phyloP scores from a whole-genome alignment of 164 flowering plant species.

The Vitis cinerea region DNA sequence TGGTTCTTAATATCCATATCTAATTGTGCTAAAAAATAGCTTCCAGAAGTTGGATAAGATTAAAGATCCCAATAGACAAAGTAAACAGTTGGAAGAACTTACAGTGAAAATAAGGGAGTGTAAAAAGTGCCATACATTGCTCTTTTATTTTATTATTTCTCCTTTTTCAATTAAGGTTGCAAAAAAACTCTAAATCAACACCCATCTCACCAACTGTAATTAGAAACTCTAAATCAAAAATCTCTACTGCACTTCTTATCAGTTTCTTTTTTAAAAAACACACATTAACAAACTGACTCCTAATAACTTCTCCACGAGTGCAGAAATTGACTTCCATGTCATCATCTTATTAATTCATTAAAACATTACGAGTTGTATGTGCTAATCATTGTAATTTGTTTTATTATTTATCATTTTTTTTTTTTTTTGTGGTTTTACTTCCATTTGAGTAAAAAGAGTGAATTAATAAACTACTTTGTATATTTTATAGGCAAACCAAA shows the following conservation, averaged over 20 bases:
- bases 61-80: constrained; percentile 85
- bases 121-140: constrained; percentile 46
- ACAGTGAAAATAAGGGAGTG: constrained; percentile 93
- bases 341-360: background rate
- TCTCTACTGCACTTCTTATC: too few species aligned
- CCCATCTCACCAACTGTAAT: too few species aligned
- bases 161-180: background rate
- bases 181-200: too few species aligned
- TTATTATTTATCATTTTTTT: background rate
- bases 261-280: too few species aligned
- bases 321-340: too few species aligned
- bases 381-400: background rate
- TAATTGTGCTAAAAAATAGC: constrained; percentile 65
- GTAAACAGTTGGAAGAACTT: constrained; percentile 94
- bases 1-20: too few species aligned
- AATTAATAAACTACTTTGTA: background rate
- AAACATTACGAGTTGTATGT: background rate
- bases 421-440: background rate
- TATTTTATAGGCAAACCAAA: constrained; percentile 44
- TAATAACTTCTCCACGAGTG: too few species aligned
- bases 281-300: too few species aligned
- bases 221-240: too few species aligned
- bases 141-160: background rate
- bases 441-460: background rate
- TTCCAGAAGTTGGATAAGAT: constrained; percentile 94